Evolutionary conservation across 768 basidiomycete genomes (phyloP).

Genomic region (Pholiota molesta): DNA sequence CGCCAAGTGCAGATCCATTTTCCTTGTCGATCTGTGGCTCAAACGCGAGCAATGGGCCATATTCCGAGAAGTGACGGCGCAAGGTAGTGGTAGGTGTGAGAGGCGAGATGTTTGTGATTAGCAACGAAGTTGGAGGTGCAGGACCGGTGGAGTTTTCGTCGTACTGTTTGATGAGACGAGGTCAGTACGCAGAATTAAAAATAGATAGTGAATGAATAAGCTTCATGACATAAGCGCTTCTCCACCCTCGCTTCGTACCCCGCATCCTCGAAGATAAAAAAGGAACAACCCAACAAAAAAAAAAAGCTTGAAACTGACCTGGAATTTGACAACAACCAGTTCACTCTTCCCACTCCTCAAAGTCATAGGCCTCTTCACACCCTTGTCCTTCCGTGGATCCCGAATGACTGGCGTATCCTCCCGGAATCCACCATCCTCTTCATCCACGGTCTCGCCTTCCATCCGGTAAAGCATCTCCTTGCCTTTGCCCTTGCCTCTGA

Average conservation of each 20-base stretch:
- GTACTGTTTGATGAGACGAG: slow-evolving; percentile 48
- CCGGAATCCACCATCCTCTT: slow-evolving; percentile 25
- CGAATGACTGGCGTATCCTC: slow-evolving; percentile 40
- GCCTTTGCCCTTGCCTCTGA: slow-evolving; percentile 67
- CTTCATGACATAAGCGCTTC: background rate
- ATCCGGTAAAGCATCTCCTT: slow-evolving; percentile 58
- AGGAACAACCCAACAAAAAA: background rate
- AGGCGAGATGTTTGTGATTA: slow-evolving; percentile 72
- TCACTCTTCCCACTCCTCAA: slow-evolving; percentile 29
- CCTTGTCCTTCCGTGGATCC: slow-evolving; percentile 60
- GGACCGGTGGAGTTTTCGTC: slow-evolving; percentile 73
- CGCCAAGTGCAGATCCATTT: slow-evolving; percentile 83
- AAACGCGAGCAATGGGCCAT: slow-evolving; percentile 67
- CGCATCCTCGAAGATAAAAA: background rate
- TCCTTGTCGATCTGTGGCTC: slow-evolving; percentile 79
- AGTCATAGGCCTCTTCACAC: slow-evolving; percentile 24
- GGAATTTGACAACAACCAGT: slow-evolving; percentile 53
- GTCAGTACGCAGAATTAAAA: background rate
- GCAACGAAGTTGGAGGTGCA: slow-evolving; percentile 73
- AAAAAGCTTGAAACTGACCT: slow-evolving; percentile 43
- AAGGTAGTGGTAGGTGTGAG: slow-evolving; percentile 70
- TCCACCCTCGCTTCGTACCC: background rate
- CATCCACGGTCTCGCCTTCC: slow-evolving; percentile 54
- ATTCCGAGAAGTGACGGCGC: slow-evolving; percentile 60
- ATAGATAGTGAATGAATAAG: background rate